A percentile compares a stretch with the other conserved stretches of the same genome.
Evolutionary conservation across 2,329 filamentous ascomycete species (phyloP).

Genomic region (Aureobasidium melanogenum): DNA sequence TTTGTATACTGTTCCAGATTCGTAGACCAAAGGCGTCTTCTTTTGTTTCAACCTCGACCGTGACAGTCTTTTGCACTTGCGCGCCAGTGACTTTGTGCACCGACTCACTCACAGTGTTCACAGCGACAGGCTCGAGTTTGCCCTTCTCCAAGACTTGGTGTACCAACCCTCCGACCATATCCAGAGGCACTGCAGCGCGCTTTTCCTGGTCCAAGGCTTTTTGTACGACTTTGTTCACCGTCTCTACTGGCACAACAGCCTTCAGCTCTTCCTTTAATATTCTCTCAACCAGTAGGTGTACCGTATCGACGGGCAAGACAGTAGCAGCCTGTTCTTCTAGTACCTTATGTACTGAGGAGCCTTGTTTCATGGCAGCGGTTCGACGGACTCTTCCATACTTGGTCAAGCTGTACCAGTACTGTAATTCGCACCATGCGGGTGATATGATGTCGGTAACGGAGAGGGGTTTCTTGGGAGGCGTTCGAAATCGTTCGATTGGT

Average conservation of each 20-base stretch:
- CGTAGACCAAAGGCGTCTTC: slow-evolving; percentile 77
- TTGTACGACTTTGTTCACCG: background rate
- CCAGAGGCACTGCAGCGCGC: slow-evolving; percentile 6
- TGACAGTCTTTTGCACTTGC: slow-evolving; percentile 69
- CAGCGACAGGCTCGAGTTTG: slow-evolving; percentile 2
- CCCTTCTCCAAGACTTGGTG: slow-evolving; percentile 11
- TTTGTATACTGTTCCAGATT: slow-evolving; percentile 88
- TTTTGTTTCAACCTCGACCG: slow-evolving; percentile 60
- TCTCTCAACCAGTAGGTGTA: slow-evolving; percentile 17
- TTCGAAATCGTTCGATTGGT: slow-evolving; percentile 71
- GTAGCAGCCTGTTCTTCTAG: slow-evolving; percentile 81
- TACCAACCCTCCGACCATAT: background rate
- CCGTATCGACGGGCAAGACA: slow-evolving; percentile 61
- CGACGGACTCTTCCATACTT: slow-evolving; percentile 64
- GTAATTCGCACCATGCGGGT: slow-evolving; percentile 91
- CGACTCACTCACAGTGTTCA: slow-evolving; percentile 25
- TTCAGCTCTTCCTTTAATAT: slow-evolving; percentile 8
- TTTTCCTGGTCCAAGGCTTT: slow-evolving; percentile 8
- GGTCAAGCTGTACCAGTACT: slow-evolving; percentile 81
- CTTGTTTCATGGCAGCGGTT: slow-evolving; percentile 77
- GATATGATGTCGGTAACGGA: slow-evolving; percentile 83
- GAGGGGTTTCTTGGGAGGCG: slow-evolving; percentile 65
- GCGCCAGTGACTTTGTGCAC: slow-evolving; percentile 79
- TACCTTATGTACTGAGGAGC: slow-evolving; percentile 68
- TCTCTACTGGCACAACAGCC: background rate